Evolutionary conservation across 2,329 filamentous ascomycete species (phyloP), one percentile per base, ranked within the genome.

Genomic region (Colletotrichum gloeosporioides): DNA sequence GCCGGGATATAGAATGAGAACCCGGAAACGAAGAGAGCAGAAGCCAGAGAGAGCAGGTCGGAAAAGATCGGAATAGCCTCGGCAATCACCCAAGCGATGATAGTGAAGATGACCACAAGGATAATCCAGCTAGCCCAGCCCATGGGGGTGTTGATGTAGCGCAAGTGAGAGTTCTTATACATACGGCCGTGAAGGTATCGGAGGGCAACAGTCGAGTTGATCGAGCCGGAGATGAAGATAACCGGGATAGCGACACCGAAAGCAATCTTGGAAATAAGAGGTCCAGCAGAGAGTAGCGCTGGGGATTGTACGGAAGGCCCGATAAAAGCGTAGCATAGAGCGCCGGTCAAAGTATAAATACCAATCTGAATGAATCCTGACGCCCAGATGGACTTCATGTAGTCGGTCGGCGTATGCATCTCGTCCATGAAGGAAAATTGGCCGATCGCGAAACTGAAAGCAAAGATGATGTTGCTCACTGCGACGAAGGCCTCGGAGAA

Each of bases 31-130:
- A 90, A 90, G 25, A 90, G 85, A 3, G 88, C 84, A 6, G 88
- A 89, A 49, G 83, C 86, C 79, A 90, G 87, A 66, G 88, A 86
- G n/a, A 96, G 85, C 63, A 96, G 86, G 63, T 93, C 88, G 77
- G 90, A 91, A 85, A 96, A 96, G 82, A 93, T 92, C 3, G 94
- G 94, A 59, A 96, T 93, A 0, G 92, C 90, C 80, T 94, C 91
- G 10, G 94, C 93, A 78, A 96, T 92, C 78, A 95, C 82, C 90
- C 92, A 95, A 4, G 92, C 92, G 10, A 93, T 72, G 12, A 93
- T 71, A 85, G 93, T 95, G 59, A 93, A 82, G 62, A 82, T 78
- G 1, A 88, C 82, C 25, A 92, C 89, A 13, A 95, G 90, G 4
- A 76, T 84, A n/a, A 92, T 81, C 94, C 94, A 95, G 31, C 82